phyloP scores from a whole-genome alignment of 192 early-diverging fungal genomes.

The Coemansia sp. region DNA sequence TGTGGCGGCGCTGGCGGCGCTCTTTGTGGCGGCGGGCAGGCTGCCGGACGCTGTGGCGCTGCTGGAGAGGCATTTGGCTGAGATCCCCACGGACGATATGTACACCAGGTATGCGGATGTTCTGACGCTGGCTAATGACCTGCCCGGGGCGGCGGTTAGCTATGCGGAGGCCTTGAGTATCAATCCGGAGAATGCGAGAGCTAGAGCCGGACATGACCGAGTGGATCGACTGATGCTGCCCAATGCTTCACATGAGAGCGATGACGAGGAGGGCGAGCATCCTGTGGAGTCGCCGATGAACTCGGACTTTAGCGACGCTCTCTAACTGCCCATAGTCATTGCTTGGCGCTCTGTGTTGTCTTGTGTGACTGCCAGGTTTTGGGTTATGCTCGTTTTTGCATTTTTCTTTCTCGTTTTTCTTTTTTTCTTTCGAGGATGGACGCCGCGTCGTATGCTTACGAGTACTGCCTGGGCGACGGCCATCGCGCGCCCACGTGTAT shows the following conservation, averaged over 20 bases:
- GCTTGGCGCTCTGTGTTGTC: neutral
- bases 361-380: too few species aligned
- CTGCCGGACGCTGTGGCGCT: conserved; percentile 21
- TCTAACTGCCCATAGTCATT: conserved; percentile 10
- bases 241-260: conserved; percentile 8
- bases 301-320: conserved; percentile 28
- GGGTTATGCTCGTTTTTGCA: neutral
- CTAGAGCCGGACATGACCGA: conserved; percentile 34
- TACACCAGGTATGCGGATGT: conserved; percentile 49
- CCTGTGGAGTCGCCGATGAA: neutral
- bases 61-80: conserved; percentile 33
- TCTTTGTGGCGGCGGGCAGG: conserved; percentile 26
- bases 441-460: conserved; percentile 15
- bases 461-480: conserved; percentile 9
- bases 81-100: conserved; percentile 49
- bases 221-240: conserved; percentile 52
- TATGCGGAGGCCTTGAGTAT: conserved; percentile 41
- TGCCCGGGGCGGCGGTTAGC: conserved; percentile 42
- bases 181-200: conserved; percentile 41
- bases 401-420: neutral
- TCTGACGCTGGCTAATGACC: conserved; percentile 46
- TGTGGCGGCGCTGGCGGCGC: conserved; percentile 40
- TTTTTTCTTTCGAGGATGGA: too few species aligned
- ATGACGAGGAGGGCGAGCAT: conserved; percentile 12
- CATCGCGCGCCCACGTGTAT: conserved; percentile 11